phyloP scores from a whole-genome alignment of 805 yeast genomes.

The Isabelozyma rhagii region DNA sequence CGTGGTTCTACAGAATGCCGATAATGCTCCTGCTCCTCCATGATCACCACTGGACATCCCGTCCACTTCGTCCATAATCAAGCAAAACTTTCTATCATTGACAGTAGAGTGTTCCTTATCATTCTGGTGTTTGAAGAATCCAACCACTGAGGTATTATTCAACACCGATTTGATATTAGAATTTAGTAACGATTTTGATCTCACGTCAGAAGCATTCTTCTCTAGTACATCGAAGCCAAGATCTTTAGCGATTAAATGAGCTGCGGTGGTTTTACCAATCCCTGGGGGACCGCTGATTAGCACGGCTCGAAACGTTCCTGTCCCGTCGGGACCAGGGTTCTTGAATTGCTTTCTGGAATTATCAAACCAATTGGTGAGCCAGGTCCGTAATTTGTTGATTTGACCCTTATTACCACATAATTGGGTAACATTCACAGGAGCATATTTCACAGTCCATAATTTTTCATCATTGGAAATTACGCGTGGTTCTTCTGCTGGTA shows the following conservation, averaged over 20 bases:
- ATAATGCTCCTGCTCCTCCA: conserved; percentile 96
- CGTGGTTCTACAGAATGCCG: conserved; percentile 80
- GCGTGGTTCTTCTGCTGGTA: conserved; percentile 18
- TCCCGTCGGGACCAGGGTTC: conserved; percentile 58
- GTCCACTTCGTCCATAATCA: conserved; percentile 98
- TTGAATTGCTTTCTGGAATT: conserved; percentile 55
- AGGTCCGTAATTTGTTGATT: conserved; percentile 59
- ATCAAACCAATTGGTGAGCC: conserved; percentile 78
- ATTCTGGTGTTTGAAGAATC: conserved; percentile 54
- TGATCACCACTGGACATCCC: conserved; percentile 99
- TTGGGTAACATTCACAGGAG: conserved; percentile 72
- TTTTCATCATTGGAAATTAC: conserved; percentile 54
- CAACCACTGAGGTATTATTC: conserved; percentile 79
- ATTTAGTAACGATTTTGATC: conserved; percentile 78
- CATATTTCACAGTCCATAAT: conserved; percentile 91
- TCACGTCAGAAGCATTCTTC: conserved; percentile 83
- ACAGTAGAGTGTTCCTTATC: conserved; percentile 18
- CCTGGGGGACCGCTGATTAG: conserved; percentile 88
- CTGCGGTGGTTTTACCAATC: conserved; percentile 80
- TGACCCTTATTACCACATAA: conserved; percentile 89
- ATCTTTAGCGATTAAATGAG: conserved; percentile 67
- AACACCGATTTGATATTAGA: conserved; percentile 66
- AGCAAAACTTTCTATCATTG: conserved; percentile 61
- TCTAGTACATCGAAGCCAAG: conserved; percentile 74
- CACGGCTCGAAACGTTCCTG: conserved; percentile 75